A percentile compares a stretch with the other conserved stretches of the same genome.
Conservation (phyloP, 768 basidiomycete species). For the Tulasnella sp. region DNA sequence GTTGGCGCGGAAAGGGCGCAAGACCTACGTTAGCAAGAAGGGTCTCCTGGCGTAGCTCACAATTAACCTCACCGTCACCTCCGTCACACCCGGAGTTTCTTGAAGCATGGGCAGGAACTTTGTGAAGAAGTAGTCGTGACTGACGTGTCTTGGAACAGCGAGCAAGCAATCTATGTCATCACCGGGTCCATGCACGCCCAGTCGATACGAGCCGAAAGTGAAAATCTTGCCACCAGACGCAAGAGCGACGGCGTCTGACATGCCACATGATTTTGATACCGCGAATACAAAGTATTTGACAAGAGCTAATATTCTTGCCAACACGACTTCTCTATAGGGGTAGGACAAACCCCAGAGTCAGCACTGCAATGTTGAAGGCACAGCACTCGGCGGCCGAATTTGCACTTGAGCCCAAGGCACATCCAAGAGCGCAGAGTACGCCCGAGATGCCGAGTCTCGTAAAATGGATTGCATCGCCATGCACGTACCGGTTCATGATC, state of each 20-base stretch:
- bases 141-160: slow-evolving; percentile 94
- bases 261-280: slow-evolving; percentile 69
- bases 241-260: slow-evolving; percentile 81
- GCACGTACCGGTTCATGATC: slow-evolving; percentile 80
- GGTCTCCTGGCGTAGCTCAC: too few species aligned
- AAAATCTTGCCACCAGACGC: slow-evolving; percentile 98
- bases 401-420: not conserved
- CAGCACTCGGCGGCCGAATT: not conserved
- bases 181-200: slow-evolving; percentile 95
- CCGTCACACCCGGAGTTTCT: slow-evolving; percentile 73
- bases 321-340: slow-evolving; percentile 73
- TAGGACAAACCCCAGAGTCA: not conserved
- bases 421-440: not conserved
- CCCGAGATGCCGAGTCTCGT: not conserved
- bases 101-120: slow-evolving; percentile 85
- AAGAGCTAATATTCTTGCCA: slow-evolving; percentile 81
- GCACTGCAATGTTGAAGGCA: not conserved
- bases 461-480: slow-evolving; percentile 20
- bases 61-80: slow-evolving; percentile 71
- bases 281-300: slow-evolving; percentile 91
- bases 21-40: too few species aligned
- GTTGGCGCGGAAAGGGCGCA: not conserved
- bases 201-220: slow-evolving; percentile 96
- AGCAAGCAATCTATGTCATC: slow-evolving; percentile 98
- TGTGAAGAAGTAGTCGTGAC: slow-evolving; percentile 92